phyloP scores from a whole-genome alignment of 2,329 filamentous ascomycete genomes.

The Akanthomyces dipterigenus region DNA sequence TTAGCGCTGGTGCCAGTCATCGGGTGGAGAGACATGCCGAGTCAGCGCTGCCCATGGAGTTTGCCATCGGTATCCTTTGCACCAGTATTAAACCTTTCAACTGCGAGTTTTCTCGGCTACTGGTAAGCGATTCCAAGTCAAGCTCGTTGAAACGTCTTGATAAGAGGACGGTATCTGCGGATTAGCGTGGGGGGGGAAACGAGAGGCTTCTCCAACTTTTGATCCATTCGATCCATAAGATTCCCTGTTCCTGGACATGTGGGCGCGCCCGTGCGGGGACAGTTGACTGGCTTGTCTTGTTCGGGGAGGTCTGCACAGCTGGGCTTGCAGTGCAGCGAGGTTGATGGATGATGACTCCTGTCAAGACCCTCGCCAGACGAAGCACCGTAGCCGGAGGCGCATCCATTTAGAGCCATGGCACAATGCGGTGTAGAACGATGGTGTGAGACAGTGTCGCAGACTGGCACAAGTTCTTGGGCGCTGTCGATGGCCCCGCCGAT shows the following conservation, averaged over 20 bases:
- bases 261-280: conserved; percentile 4
- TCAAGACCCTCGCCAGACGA: too few species aligned
- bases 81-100: neutral
- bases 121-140: too few species aligned
- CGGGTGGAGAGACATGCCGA: neutral
- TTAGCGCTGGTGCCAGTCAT: neutral
- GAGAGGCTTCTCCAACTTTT: neutral
- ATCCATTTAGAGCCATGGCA: too few species aligned
- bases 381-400: too few species aligned
- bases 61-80: neutral
- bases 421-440: neutral
- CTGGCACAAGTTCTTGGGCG: neutral
- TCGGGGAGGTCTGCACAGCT: neutral
- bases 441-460: neutral
- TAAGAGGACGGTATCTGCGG: neutral
- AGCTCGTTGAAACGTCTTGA: neutral
- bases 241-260: conserved; percentile 2
- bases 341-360: too few species aligned
- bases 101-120: neutral
- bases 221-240: neutral
- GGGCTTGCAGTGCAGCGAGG: too few species aligned
- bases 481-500: too few species aligned
- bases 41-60: neutral
- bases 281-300: neutral
- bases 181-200: neutral